Evolutionary conservation across 176 grass and related monocot species (phyloP).

Genomic region (Carex parvula): DNA sequence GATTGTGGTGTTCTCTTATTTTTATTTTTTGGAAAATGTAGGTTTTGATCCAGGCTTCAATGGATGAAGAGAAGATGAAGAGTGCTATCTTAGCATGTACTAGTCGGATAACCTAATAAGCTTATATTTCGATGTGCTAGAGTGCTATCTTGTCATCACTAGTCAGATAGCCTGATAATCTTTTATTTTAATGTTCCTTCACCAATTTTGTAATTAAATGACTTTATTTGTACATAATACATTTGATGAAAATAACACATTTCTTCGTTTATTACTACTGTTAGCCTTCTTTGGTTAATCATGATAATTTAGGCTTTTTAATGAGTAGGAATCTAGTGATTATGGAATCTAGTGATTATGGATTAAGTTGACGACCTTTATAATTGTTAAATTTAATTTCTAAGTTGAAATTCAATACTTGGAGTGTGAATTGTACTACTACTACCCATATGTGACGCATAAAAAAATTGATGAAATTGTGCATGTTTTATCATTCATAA

Average conservation of each 20-base stretch:
- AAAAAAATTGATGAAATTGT: background rate
- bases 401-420: background rate
- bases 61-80: constrained; percentile 70
- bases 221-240: background rate
- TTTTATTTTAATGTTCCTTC: background rate
- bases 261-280: background rate
- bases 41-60: constrained; percentile 68
- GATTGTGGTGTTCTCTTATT: background rate
- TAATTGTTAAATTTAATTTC: background rate
- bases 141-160: constrained; percentile 40
- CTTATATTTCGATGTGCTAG: background rate
- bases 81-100: constrained; percentile 58
- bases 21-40: constrained; percentile 22
- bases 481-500: background rate
- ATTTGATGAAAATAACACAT: background rate
- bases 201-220: background rate
- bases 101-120: constrained; percentile 50
- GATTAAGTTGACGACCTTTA: background rate
- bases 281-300: background rate
- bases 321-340: background rate
- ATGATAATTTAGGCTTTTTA: background rate
- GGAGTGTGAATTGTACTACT: too few species aligned
- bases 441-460: too few species aligned
- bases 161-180: constrained; percentile 45
- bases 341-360: background rate